These are phyloP conservation scores for Tuber aestivum DNA, from an alignment of 495 filamentous ascomycete genomes.

Conservation along the genomic window DNA sequence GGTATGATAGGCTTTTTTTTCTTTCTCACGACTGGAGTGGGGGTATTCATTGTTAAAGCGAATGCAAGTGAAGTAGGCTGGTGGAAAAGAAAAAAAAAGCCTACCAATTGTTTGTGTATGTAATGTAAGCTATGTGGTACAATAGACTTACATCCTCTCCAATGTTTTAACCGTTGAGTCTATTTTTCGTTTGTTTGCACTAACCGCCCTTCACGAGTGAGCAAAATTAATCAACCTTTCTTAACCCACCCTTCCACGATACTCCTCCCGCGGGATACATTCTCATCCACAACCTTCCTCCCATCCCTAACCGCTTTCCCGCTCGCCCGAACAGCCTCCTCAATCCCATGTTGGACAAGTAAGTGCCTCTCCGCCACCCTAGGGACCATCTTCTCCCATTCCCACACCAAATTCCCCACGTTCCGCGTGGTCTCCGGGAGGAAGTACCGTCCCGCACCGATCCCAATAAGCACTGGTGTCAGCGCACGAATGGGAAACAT, in stretches of 20 bases:
- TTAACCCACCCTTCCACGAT: constrained; percentile 79
- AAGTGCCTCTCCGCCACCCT: constrained; percentile 72
- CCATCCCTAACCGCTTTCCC: constrained; percentile 61
- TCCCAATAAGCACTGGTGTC: constrained; percentile 64
- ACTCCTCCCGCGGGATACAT: constrained; percentile 64
- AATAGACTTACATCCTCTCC: constrained; percentile 6
- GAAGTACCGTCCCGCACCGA: constrained; percentile 67
- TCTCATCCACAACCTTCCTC: constrained; percentile 67
- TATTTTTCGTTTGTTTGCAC: constrained; percentile 47
- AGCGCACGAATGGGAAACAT: constrained; percentile 68
- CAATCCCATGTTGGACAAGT: constrained; percentile 57
- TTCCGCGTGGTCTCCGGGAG: constrained; percentile 78
- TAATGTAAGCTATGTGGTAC: background rate
- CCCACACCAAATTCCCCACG: constrained; percentile 74
- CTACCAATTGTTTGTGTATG: background rate
- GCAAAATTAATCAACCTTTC: constrained; percentile 53
- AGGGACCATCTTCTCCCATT: constrained; percentile 80
- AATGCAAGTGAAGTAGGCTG: background rate
- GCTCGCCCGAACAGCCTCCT: constrained; percentile 63
- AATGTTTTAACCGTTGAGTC: background rate
- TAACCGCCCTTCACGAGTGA: background rate
- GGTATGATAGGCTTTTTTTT: constrained; percentile 6
- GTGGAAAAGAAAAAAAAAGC: background rate
- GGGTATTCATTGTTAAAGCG: background rate
- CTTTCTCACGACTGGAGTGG: background rate